Evolutionary conservation across 495 filamentous ascomycete species (phyloP), one percentile per base, ranked within the genome.

Genomic region (Cryomyces minteri): DNA sequence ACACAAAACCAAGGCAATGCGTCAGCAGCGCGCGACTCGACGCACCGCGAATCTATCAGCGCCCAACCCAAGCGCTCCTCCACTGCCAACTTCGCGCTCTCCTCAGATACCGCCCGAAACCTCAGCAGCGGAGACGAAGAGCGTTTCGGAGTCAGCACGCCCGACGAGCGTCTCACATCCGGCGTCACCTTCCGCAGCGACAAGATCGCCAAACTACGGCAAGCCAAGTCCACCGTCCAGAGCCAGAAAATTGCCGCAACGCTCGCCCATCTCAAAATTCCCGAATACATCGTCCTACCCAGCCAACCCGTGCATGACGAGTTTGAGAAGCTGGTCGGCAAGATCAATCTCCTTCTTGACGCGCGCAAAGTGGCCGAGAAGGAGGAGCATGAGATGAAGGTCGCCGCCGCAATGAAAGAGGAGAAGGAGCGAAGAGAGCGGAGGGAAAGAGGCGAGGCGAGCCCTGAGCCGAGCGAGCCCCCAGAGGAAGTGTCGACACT

Each of bases 301-400:
- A 96, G 92, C 0, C 73, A 75, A 12, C 72, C 71, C 1, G 84
- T 93, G 1, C 78, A 80, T 39, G 77, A 77, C 53, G 76, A 77
- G 51, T 94, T 87, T 56, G 90, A 95, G 62, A 66, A 70, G 44
- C 68, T 98, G 33, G 77, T 94, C 48, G 66, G 63, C 28, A 73
- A 74, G 11, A 84, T 98, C 39, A 74, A 78, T 32, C 58, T 71
- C 9, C 62, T 98, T 12, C 69, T 98, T 1, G 90, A 98, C 51
- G 67, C 81, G 8, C 67, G 84, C 45, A 95, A 94, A 63, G 60
- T 86, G 7, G 65, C 71, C 5, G 90, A 98, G 60, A 93, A 92
- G 62, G 63, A 94, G 0, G 82, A 88, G 43, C 76, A 74, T 9
- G 90, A 98, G 64, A 75, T 92, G 44, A 43, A 44, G 50, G 38